Base-by-base conservation (phyloP, 75 land plant genomes). In the Azolla pinnata region DNA sequence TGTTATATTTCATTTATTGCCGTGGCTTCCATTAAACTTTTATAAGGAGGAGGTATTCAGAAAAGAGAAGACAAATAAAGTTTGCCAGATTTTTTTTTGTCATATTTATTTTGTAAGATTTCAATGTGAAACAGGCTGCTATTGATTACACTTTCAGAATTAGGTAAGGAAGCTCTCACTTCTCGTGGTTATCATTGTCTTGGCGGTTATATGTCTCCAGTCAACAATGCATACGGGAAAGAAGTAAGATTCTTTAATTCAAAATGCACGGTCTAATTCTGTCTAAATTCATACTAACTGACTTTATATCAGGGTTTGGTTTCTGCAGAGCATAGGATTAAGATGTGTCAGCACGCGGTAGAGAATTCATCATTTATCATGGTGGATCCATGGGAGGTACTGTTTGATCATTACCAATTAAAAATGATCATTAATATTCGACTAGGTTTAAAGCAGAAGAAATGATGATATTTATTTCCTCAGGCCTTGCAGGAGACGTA, bases 331-430 rank as follows among this genome's bases (percentile, higher is more conserved):
- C 96, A 93, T 65, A 83, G 98, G 34, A 67, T 93, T 19, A 20
- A 67, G 44, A 33, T 93, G 79, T 88, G 96, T 65, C 48, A 83
- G 48, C 78, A 85, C 28, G 96, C 90, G 12, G 76, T 81, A 44
- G 45, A 62, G 61, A 85, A 76, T 61, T 88, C 96, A 21, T 61
- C 85, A n/a, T 83, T 83, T 50, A 56, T 93, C 27, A 93, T 81
- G 98, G 96, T 93, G 52, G 98, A 93, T 71, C 62, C 82, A 51
- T 93, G 98, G 98, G 98, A 88, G 87, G 97, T 90, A 64, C 51
- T 52, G 29, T 28, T 2, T 7, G 24, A 7, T 7, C 7, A n/a
- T 8, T 50, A 8, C 18, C 18, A 4, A 4, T 17, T 50, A 50
- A 8, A 7, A n/a, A 20, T n/a, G 17, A 50, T 8, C 25, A 19